Percentiles rank a stretch among this genome's conserved stretches.
phyloP scores from a whole-genome alignment of 2,329 filamentous ascomycete species.

The Diaporthe sp. region DNA sequence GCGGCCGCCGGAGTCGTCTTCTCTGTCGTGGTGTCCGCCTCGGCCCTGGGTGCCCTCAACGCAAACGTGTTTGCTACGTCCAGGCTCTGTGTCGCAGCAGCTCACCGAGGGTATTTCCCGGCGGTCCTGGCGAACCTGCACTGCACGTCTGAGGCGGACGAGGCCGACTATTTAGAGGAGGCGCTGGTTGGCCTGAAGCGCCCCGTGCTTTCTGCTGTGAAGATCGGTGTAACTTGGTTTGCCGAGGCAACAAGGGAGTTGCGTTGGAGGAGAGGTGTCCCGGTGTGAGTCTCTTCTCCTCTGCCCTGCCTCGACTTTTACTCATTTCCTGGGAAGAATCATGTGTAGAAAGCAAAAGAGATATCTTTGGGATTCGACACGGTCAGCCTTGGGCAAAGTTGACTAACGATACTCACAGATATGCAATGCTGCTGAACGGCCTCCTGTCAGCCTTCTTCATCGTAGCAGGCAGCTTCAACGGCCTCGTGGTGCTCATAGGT shows the following conservation, averaged over 20 bases:
- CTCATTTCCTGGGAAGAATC: background rate
- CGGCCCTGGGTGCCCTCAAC: constrained; percentile 58
- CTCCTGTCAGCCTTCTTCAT: constrained; percentile 33
- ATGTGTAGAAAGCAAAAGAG: background rate
- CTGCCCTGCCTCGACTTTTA: background rate
- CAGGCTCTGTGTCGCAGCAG: constrained; percentile 56
- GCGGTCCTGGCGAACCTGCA: constrained; percentile 47
- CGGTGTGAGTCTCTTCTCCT: constrained; percentile 42
- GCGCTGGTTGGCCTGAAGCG: constrained; percentile 33
- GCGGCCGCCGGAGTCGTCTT: constrained; percentile 55
- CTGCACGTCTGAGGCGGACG: constrained; percentile 47
- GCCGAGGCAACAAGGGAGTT: constrained; percentile 46
- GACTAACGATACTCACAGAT: background rate
- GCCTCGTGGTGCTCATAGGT: constrained; percentile 14
- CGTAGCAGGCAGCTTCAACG: constrained; percentile 11
- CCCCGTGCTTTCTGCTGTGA: constrained; percentile 43
- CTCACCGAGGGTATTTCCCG: constrained; percentile 49
- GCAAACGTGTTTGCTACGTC: constrained; percentile 60
- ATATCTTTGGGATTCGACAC: background rate
- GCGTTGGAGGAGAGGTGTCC: constrained; percentile 43
- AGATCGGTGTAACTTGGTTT: constrained; percentile 43
- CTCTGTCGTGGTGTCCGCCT: constrained; percentile 56
- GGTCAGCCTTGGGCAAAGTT: background rate
- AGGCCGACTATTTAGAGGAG: constrained; percentile 46
- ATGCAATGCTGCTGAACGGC: constrained; percentile 36